Conservation (phyloP, 2,329 filamentous ascomycete species). For the Sarocladium oryzae region DNA sequence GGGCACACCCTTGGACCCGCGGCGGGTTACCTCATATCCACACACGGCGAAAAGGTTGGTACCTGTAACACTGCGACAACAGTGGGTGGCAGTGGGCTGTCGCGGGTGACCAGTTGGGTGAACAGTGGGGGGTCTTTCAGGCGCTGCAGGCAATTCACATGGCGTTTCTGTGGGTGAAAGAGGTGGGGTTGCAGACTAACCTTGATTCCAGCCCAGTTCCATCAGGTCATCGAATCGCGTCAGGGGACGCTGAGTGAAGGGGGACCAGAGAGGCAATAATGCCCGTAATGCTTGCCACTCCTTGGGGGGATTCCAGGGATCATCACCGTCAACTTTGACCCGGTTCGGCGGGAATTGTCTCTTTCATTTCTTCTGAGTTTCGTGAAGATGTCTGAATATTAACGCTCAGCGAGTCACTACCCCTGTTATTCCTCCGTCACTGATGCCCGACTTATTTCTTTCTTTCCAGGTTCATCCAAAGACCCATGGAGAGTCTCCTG, state of each 20-base stretch:
- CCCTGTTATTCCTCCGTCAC: neutral
- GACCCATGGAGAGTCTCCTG: neutral
- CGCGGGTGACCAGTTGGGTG: neutral
- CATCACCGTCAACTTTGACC: too few species aligned
- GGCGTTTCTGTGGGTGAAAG: neutral
- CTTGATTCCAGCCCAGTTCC: slow-evolving; percentile 2
- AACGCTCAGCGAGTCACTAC: neutral
- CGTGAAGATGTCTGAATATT: too few species aligned
- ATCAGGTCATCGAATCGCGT: slow-evolving; percentile 9
- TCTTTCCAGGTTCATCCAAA: neutral
- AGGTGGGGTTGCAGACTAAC: slow-evolving; percentile 1
- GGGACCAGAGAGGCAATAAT: too few species aligned
- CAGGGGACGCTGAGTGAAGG: neutral
- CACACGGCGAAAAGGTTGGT: too few species aligned
- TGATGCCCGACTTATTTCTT: neutral
- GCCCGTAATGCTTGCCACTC: too few species aligned
- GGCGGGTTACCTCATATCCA: too few species aligned
- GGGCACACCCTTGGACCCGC: neutral
- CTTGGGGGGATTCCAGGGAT: too few species aligned
- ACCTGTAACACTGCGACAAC: too few species aligned
- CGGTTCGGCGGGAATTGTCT: too few species aligned
- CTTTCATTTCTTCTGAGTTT: too few species aligned
- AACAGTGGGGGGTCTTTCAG: slow-evolving; percentile 1
- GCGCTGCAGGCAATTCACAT: neutral
- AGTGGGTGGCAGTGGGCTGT: neutral